Evolutionary conservation across 345 rosid species (phyloP), one percentile per base, ranked within the genome.

Genomic region (Eucalyptus guilfoylei): DNA sequence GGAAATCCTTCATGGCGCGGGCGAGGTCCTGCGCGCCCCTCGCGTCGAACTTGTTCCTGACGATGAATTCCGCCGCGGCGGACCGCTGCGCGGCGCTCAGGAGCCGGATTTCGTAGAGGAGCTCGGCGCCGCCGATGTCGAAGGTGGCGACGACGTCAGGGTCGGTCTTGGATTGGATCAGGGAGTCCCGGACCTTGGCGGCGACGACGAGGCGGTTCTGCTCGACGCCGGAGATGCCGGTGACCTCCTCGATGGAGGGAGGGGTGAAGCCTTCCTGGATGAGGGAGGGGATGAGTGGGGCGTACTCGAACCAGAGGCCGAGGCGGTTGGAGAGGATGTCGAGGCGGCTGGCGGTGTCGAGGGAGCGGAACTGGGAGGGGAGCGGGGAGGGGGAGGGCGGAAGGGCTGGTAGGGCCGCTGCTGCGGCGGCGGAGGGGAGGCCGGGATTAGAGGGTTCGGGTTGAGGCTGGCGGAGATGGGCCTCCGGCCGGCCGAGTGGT

Each of bases 321-420:
- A 94, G 91, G 50, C 99, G 96, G 88, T 94, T 95, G 45, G 98
- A 42, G 87, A 97, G 97, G 92, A 95, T 91, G 30, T 96, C 96
- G 89, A 97, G 91, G 88, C 96, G 96, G 23, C 89, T 91, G 87
- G 94, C 90, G 86, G 90, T 15, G 92, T 96, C 99, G 80, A 97
- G 98, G 49, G 95, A 89, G 69, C 93, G 93, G 95, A 90, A 96
- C 16, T 95, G 64, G 4, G 94, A 24, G 19, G 99, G 99, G 19
- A 97, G 87, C n/a, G 97, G 97, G 40, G 99, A 92, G 6, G 98
- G 97, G 99, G 99, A 34, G 99, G 99, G 45, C 96, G 93, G 92
- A 96, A 97, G 21, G 99, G 98, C 85, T 96, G 99, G 90, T 96
- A 97, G 48, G 94, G 62, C 62, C 15, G 83, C 83, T 76, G 83